phyloP scores from a whole-genome alignment of 805 yeast species.

The Pichia gijzeniarum region DNA sequence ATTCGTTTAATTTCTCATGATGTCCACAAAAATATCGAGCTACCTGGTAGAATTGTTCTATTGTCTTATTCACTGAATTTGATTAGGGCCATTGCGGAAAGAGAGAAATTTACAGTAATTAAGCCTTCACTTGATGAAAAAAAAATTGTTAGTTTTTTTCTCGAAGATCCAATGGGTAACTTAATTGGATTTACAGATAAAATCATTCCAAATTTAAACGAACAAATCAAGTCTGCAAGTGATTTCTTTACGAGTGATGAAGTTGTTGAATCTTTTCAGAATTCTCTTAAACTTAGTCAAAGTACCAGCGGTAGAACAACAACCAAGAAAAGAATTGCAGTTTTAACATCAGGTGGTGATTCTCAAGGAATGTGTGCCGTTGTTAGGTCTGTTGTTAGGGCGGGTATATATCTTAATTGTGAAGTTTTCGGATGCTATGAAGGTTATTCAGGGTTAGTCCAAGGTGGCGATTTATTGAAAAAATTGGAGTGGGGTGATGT shows the following conservation, averaged over 20 bases:
- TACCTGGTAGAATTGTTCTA: slow-evolving; percentile 34
- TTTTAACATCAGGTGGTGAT: slow-evolving; percentile 98
- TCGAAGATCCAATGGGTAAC: slow-evolving; percentile 63
- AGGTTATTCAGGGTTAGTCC: slow-evolving; percentile 90
- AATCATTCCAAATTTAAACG: slow-evolving; percentile 17
- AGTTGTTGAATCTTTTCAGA: slow-evolving; percentile 1
- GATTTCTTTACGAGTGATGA: slow-evolving; percentile 12
- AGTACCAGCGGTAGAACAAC: not conserved
- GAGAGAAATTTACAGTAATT: slow-evolving; percentile 18
- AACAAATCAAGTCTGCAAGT: slow-evolving; percentile 3
- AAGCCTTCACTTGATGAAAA: slow-evolving; percentile 10
- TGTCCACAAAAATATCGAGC: slow-evolving; percentile 29
- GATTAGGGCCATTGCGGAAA: slow-evolving; percentile 18
- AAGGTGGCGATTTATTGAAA: slow-evolving; percentile 71
- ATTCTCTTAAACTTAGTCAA: not conserved
- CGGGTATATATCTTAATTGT: slow-evolving; percentile 83
- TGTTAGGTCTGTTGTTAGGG: slow-evolving; percentile 90
- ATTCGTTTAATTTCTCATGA: slow-evolving; percentile 36
- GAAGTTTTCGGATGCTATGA: slow-evolving; percentile 88
- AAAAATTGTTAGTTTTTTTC: slow-evolving; percentile 25
- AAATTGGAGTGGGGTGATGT: slow-evolving; percentile 92
- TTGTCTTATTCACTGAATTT: slow-evolving; percentile 35
- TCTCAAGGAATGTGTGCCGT: slow-evolving; percentile 98
- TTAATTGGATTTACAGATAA: slow-evolving; percentile 48
- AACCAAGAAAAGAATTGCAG: slow-evolving; percentile 52